These are phyloP conservation scores for Trametes hirsuta DNA, from an alignment of 1,284 basidiomycete genomes.

Conservation along the genomic window DNA sequence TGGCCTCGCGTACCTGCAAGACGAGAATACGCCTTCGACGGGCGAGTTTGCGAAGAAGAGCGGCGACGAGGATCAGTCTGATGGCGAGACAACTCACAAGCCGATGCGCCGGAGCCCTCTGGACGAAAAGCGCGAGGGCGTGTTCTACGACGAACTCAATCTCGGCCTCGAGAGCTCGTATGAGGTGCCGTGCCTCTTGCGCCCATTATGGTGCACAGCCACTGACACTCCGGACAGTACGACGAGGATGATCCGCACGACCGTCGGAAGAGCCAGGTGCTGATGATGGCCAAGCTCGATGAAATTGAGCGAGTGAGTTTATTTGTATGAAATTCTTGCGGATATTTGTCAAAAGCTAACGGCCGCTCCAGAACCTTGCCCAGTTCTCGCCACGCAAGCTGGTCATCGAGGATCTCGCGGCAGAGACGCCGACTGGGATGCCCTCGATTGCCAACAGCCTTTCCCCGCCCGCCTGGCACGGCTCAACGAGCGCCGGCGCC, in stretches of 20 bases:
- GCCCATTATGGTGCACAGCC: background rate
- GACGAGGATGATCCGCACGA: constrained; percentile 72
- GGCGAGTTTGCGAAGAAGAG: constrained; percentile 6
- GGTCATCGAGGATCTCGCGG: constrained; percentile 50
- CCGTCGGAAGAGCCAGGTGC: constrained; percentile 67
- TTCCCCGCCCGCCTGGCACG: constrained; percentile 35
- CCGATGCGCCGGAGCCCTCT: constrained; percentile 43
- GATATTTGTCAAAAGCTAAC: background rate
- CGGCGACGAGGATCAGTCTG: constrained; percentile 4
- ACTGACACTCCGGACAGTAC: constrained; percentile 43
- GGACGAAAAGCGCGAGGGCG: constrained; percentile 66
- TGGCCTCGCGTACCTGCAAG: constrained; percentile 38
- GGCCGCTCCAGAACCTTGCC: constrained; percentile 53
- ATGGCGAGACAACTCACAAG: constrained; percentile 14
- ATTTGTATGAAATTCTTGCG: background rate
- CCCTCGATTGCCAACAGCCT: constrained; percentile 29
- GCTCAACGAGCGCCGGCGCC: constrained; percentile 4
- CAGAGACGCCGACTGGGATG: constrained; percentile 38
- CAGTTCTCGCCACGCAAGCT: constrained; percentile 70
- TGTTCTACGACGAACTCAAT: constrained; percentile 73
- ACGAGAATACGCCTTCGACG: constrained; percentile 24
- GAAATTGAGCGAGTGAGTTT: constrained; percentile 69
- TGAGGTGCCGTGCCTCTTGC: constrained; percentile 30
- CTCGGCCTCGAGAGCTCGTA: constrained; percentile 53
- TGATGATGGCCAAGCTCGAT: constrained; percentile 72